Percentiles rank a stretch among this genome's conserved stretches.
Evolutionary conservation across 352 stramenopile genomes (phyloP).

Genomic region (Aphanomyces astaci): DNA sequence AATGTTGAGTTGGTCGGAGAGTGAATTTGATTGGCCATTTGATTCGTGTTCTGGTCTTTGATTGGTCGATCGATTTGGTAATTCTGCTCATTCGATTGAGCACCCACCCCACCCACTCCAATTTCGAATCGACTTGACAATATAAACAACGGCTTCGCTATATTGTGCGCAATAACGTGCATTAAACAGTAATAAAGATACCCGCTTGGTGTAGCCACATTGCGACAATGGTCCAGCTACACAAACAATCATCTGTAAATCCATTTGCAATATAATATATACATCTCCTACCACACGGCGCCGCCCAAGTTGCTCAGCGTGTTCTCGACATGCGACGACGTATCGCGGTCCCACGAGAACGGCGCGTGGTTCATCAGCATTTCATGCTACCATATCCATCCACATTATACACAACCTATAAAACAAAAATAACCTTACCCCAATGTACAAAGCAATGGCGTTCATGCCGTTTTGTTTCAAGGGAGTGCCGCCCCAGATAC

Average conservation of each 20-base stretch:
- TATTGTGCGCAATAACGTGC: too few species aligned
- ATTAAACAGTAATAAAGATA: conserved; percentile 11
- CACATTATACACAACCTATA: too few species aligned
- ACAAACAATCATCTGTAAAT: neutral
- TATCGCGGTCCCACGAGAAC: neutral
- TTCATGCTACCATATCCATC: conserved; percentile 1
- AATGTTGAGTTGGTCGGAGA: too few species aligned
- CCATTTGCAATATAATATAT: neutral
- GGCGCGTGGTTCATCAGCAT: neutral
- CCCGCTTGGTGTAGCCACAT: neutral
- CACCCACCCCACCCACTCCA: too few species aligned
- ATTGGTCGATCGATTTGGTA: too few species aligned
- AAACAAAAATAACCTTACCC: too few species aligned
- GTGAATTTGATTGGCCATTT: too few species aligned
- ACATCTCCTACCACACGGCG: neutral
- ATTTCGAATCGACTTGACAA: too few species aligned
- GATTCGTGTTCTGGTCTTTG: too few species aligned
- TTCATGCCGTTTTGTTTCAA: conserved; percentile 58
- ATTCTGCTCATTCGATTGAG: too few species aligned
- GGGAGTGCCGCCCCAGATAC: conserved; percentile 26
- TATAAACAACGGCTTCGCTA: too few species aligned
- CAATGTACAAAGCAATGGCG: conserved; percentile 61
- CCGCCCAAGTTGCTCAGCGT: neutral
- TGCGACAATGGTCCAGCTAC: neutral
- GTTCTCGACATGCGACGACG: neutral